Evolutionary conservation across 176 grass and related monocot genomes (phyloP).

Genomic region (Pharus latifolius): DNA sequence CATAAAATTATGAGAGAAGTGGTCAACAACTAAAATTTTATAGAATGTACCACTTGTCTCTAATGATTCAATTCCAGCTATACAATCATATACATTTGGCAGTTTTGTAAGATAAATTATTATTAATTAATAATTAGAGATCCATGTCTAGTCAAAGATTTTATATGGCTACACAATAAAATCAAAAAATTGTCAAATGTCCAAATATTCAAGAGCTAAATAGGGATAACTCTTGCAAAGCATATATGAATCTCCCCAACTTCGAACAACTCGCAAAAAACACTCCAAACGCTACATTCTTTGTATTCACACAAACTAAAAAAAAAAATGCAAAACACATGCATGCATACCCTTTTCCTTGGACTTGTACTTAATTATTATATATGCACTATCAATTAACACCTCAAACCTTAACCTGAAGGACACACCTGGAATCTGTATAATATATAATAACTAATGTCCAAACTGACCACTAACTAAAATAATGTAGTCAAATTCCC

Average conservation of each 20-base stretch:
- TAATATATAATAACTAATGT: constrained; percentile 19
- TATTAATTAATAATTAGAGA: not conserved
- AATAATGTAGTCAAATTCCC: constrained; percentile 29
- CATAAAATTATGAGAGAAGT: no score
- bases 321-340: not conserved
- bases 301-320: not conserved
- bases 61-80: no score
- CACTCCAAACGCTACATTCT: not conserved
- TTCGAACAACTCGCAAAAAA: not conserved
- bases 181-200: not conserved
- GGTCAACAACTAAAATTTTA: no score
- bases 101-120: not conserved
- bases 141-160: not conserved
- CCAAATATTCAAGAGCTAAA: no score
- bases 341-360: not conserved
- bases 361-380: not conserved
- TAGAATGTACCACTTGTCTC: no score
- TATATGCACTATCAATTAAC: constrained; percentile 5
- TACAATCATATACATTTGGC: not conserved
- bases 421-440: not conserved
- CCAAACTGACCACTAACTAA: not conserved
- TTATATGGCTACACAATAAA: not conserved
- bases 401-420: not conserved
- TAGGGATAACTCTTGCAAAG: no score
- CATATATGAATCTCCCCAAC: not conserved